Evolutionary conservation across 768 basidiomycete genomes (phyloP).

Genomic region (Arthromyces matolae): DNA sequence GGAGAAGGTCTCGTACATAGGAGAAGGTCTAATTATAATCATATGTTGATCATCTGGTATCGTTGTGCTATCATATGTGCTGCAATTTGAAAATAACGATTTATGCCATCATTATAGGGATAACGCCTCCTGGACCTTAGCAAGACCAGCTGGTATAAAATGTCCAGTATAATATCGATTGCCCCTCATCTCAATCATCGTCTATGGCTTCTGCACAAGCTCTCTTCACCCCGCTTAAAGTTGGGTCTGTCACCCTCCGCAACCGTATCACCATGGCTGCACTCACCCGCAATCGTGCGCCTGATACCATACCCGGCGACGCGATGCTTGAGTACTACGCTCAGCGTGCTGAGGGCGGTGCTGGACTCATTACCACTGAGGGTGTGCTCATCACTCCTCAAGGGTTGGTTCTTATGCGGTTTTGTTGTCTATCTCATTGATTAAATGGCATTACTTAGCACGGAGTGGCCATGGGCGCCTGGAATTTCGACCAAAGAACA

Average conservation of each 20-base stretch:
- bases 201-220: conserved; percentile 8
- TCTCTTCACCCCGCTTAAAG: conserved; percentile 26
- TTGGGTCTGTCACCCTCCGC: conserved; percentile 29
- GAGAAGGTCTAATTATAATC: too few species aligned
- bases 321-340: conserved; percentile 34
- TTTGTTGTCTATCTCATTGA: background rate
- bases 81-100: too few species aligned
- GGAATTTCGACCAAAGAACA: conserved; percentile 47
- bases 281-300: conserved; percentile 33
- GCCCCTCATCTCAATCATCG: background rate
- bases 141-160: too few species aligned
- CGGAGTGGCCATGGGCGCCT: conserved; percentile 42
- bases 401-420: conserved; percentile 35
- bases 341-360: conserved; percentile 34
- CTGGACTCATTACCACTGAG: conserved; percentile 35
- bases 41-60: too few species aligned
- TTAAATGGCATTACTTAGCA: conserved; percentile 22
- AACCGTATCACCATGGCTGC: conserved; percentile 34
- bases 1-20: too few species aligned
- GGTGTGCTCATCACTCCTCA: conserved; percentile 37
- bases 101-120: too few species aligned
- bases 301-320: conserved; percentile 30
- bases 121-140: too few species aligned
- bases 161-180: background rate
- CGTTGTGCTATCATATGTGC: too few species aligned